Evolutionary conservation across 139 green algal species (phyloP), one percentile per base, ranked within the genome.

Genomic region (Tetradesmus lagerheimii): DNA sequence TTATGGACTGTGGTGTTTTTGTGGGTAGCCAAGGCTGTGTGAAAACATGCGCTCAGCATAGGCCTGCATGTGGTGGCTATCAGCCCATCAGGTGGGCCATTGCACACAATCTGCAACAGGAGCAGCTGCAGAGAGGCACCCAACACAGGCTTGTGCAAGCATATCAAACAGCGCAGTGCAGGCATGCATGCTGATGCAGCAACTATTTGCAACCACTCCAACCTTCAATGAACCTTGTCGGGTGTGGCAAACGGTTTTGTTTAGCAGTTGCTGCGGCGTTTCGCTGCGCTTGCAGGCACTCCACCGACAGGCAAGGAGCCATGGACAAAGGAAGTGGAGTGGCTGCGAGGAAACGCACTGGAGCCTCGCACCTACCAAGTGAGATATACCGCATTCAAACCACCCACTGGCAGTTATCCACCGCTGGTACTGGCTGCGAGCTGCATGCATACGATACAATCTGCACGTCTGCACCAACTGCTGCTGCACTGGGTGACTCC

Each of bases 1-100:
- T 92, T 97, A 97, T 37, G 97, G 96, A 66, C 96, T 92, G 50
- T 96, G 97, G n/a, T n/a, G n/a, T n/a, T 67, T 99, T 96, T 89
- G 97, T 98, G 27, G 97, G 97, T 66, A 96, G 83, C 80, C 78
- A 93, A 23, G 92, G 98, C 34, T 96, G 94, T 85, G 78, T 96
- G 80, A 91, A 95, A 23, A n/a, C 11, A 35, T 29, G 97, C 93
- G 0, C 50, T 97, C 0, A 88, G 87, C 14, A 93, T 88, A 1
- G 97, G 97, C 1, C 81, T 96, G 23, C 57, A 90, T 14, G 96
- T 99, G 20, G 83, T 96, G 6, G 93, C 88, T 50, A 89, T 99
- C 74, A 98, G 94, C 87, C 90, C 94, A 4, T 95, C 89, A 53
- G 96, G 97, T 84, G 83, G 67, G 29, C 25, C 16, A 25, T 27